A percentile compares a stretch with the other conserved stretches of the same genome.
Evolutionary conservation across 129 eudicot genomes (phyloP).

Genomic region (Pulicaria dysenterica): DNA sequence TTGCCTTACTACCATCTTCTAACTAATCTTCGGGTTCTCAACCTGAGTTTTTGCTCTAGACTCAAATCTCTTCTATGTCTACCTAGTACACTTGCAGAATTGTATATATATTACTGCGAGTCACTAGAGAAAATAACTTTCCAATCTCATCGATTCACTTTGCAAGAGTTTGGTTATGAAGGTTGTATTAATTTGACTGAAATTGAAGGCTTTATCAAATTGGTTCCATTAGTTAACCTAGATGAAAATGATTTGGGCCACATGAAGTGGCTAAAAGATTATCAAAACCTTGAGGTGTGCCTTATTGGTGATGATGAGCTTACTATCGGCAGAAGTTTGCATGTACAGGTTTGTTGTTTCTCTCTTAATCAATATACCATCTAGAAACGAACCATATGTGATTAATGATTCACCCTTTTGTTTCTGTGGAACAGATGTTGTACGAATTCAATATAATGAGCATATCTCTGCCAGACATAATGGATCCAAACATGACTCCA

Average conservation of each 20-base stretch:
- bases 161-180: constrained; percentile 20
- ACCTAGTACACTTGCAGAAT: constrained; percentile 25
- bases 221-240: neutral
- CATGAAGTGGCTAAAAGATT: constrained; percentile 22
- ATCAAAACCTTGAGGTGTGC: constrained; percentile 8
- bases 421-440: constrained; percentile 15
- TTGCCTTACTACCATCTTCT: constrained; percentile 15
- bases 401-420: neutral
- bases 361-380: neutral
- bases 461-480: constrained; percentile 16
- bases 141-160: neutral
- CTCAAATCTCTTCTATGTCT: constrained; percentile 16
- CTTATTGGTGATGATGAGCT: constrained; percentile 26
- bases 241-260: constrained; percentile 18
- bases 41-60: constrained; percentile 17
- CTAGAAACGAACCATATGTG: neutral
- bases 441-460: constrained; percentile 23
- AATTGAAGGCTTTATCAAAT: constrained; percentile 21
- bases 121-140: constrained; percentile 17
- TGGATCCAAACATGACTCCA: neutral
- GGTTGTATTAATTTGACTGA: constrained; percentile 16
- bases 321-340: neutral
- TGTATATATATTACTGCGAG: constrained; percentile 12
- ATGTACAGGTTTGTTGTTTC: constrained; percentile 13
- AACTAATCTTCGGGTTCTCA: constrained; percentile 14